Percentiles rank a stretch among this genome's conserved stretches.
Conservation (phyloP, 2,329 filamentous ascomycete genomes). For the Pyrenochaeta sp. region DNA sequence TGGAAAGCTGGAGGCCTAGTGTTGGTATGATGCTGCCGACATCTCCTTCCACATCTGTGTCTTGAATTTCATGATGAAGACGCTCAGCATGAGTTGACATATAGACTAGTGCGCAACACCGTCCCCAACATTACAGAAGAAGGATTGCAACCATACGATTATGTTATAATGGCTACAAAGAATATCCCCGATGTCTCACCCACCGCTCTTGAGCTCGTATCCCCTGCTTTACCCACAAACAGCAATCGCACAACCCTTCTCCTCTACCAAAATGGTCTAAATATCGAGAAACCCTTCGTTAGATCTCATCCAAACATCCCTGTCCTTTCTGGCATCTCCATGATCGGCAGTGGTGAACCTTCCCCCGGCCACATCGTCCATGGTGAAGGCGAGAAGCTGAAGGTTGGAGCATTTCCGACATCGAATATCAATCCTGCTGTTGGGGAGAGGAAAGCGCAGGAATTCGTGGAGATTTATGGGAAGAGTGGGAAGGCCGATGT, state of each 20-base stretch:
- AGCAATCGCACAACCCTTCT: constrained; percentile 62
- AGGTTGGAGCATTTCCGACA: constrained; percentile 61
- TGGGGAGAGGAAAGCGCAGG: constrained; percentile 44
- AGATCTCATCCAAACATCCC: constrained; percentile 60
- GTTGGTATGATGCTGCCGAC: constrained; percentile 43
- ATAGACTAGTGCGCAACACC: constrained; percentile 54
- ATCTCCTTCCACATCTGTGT: background rate
- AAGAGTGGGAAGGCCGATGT: constrained; percentile 57
- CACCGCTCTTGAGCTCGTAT: constrained; percentile 58
- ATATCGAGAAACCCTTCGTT: constrained; percentile 66
- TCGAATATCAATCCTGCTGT: constrained; percentile 38
- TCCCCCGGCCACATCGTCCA: constrained; percentile 61
- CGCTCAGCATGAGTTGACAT: constrained; percentile 6
- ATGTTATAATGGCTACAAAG: constrained; percentile 66
- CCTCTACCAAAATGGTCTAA: constrained; percentile 70
- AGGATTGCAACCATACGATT: constrained; percentile 58
- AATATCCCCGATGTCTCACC: constrained; percentile 65
- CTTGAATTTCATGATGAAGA: background rate
- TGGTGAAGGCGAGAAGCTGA: constrained; percentile 60
- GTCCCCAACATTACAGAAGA: constrained; percentile 57
- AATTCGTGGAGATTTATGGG: constrained; percentile 60
- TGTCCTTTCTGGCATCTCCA: constrained; percentile 62
- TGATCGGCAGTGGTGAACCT: constrained; percentile 62
- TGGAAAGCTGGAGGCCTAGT: constrained; percentile 60
- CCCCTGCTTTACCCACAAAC: constrained; percentile 60